Evolutionary conservation across 257 asterid species (phyloP).

Genomic region (Gentiana straminea): DNA sequence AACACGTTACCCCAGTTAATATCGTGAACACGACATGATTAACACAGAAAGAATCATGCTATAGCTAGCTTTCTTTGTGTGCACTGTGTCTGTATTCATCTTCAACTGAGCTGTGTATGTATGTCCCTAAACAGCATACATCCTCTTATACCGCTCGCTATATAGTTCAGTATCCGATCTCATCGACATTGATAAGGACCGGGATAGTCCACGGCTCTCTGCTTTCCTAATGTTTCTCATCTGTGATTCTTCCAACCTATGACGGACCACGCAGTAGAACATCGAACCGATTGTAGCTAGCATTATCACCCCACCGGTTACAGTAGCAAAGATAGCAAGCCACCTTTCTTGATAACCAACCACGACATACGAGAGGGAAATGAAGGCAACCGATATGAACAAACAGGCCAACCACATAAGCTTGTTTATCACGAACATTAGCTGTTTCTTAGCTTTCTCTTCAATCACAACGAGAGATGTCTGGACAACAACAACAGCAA

Average conservation of each 20-base stretch:
- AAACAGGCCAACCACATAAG: constrained; percentile 95
- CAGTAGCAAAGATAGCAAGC: constrained; percentile 78
- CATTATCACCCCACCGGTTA: constrained; percentile 69
- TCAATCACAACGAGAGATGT: constrained; percentile 90
- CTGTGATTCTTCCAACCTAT: constrained; percentile 77
- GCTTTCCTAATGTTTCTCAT: constrained; percentile 52
- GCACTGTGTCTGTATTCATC: not conserved
- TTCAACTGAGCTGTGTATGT: not conserved
- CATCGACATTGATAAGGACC: constrained; percentile 62
- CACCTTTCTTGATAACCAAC: constrained; percentile 65
- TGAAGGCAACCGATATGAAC: constrained; percentile 68
- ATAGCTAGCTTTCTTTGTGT: too few species aligned
- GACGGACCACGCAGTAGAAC: constrained; percentile 76
- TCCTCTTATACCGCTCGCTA: constrained; percentile 55
- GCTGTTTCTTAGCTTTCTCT: constrained; percentile 80
- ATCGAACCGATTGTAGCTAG: constrained; percentile 82
- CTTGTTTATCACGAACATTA: constrained; percentile 89
- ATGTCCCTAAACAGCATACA: constrained; percentile 64
- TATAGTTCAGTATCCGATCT: constrained; percentile 59
- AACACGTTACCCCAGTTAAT: too few species aligned
- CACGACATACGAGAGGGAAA: constrained; percentile 75
- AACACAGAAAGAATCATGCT: too few species aligned
- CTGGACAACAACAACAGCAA: constrained; percentile 97
- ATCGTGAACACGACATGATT: too few species aligned
- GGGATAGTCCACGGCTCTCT: constrained; percentile 36